Evolutionary conservation across 495 filamentous ascomycete genomes (phyloP).

Genomic region (Astrothelium subdiscretum): DNA sequence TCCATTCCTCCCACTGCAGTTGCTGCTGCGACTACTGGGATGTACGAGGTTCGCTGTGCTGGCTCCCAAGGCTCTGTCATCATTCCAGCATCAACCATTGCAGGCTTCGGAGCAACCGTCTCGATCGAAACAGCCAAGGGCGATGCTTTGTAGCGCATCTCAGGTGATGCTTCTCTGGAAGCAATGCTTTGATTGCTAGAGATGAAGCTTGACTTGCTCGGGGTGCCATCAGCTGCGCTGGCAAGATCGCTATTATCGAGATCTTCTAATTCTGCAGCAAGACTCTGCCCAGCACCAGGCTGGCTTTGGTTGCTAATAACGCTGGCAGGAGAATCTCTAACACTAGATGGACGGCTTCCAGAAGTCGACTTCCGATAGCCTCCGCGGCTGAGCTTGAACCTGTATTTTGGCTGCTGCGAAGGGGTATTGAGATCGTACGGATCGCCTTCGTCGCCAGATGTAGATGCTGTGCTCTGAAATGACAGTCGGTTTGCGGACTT

Average conservation of each 20-base stretch:
- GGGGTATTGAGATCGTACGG: slow-evolving; percentile 50
- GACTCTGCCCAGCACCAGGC: slow-evolving; percentile 57
- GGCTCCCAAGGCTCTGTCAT: slow-evolving; percentile 71
- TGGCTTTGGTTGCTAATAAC: slow-evolving; percentile 38
- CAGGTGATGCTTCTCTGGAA: slow-evolving; percentile 14
- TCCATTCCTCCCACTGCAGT: neutral
- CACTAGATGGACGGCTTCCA: slow-evolving; percentile 40
- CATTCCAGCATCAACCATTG: slow-evolving; percentile 56
- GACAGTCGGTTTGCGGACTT: slow-evolving; percentile 51
- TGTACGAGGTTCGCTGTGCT: slow-evolving; percentile 9
- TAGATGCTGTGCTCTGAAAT: slow-evolving; percentile 81
- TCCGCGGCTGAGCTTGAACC: slow-evolving; percentile 55
- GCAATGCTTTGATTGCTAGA: neutral
- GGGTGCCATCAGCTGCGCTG: slow-evolving; percentile 34
- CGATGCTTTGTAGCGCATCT: slow-evolving; percentile 6
- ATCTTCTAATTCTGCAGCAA: slow-evolving; percentile 82
- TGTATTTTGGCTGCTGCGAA: slow-evolving; percentile 54
- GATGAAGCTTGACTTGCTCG: slow-evolving; percentile 23
- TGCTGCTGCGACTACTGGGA: neutral
- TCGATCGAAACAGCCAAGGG: neutral
- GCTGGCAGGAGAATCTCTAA: slow-evolving; percentile 47
- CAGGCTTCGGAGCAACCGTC: neutral
- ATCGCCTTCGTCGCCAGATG: slow-evolving; percentile 68
- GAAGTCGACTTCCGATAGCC: slow-evolving; percentile 15
- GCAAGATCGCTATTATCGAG: slow-evolving; percentile 52